A percentile compares a stretch with the other conserved stretches of the same genome.
phyloP scores from a whole-genome alignment of 345 rosid genomes.

The Boechera divaricarpa region DNA sequence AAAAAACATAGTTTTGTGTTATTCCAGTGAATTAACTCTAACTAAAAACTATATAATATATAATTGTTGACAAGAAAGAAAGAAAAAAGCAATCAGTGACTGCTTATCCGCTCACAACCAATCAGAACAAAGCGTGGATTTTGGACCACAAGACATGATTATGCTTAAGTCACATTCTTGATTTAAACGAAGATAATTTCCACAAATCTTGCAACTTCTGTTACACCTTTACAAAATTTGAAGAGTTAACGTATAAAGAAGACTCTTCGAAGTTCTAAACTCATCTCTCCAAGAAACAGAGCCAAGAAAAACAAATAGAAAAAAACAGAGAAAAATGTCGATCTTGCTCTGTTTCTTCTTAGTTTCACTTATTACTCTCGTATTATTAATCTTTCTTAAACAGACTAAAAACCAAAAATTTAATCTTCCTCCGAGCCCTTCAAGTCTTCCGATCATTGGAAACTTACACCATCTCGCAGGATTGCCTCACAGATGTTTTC shows the following conservation, averaged over 20 bases:
- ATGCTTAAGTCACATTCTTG: neutral
- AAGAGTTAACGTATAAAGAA: neutral
- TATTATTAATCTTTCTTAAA: slow-evolving; percentile 4
- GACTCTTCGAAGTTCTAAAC: neutral
- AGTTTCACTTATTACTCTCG: slow-evolving; percentile 6
- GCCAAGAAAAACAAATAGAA: neutral
- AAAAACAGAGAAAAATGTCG: slow-evolving; percentile 28
- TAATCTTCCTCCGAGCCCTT: slow-evolving; percentile 57
- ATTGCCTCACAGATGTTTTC: slow-evolving; percentile 42
- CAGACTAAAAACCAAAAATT: neutral
- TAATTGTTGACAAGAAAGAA: neutral
- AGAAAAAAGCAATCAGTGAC: too few relatives aligned
- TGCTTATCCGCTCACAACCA: neutral
- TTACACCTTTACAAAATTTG: neutral
- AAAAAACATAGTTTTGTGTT: too few relatives aligned
- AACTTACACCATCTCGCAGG: slow-evolving; percentile 51
- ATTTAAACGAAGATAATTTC: slow-evolving; percentile 1
- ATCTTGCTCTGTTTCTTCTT: slow-evolving; percentile 40
- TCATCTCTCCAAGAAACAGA: slow-evolving; percentile 21
- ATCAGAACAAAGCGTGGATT: neutral
- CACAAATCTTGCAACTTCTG: slow-evolving; percentile 3
- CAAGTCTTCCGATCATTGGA: slow-evolving; percentile 58
- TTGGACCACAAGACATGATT: neutral
- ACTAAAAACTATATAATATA: too few relatives aligned
- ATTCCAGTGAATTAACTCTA: too few relatives aligned